Base-by-base conservation (phyloP, 2,329 filamentous ascomycete genomes). In the Madurella fahalii region DNA sequence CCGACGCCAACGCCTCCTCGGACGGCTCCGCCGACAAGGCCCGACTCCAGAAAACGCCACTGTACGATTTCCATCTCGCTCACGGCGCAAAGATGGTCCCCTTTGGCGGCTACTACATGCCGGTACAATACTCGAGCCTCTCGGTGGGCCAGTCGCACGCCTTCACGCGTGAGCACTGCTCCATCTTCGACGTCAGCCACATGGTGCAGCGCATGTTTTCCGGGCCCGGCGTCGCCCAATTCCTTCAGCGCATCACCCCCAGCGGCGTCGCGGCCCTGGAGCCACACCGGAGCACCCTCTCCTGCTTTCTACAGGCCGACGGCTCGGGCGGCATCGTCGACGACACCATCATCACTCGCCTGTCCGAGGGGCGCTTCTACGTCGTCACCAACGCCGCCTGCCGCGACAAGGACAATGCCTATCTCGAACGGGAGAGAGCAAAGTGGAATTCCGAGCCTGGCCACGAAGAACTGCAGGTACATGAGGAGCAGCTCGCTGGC, bases 361-460 rank as follows among this genome's bases (percentile, higher is more conserved):
- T 95, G n/a, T 80, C 77, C 25, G 78, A 81, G 52, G 82, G 90
- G 55, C 73, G 81, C 51, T 97, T 92, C 77, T 96, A 96, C 72
- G 85, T 97, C 54, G 94, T 99, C 58, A 95, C 92, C 60, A 99
- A 99, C 70, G 94, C 93, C 25, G 94, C 85, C 39, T 96, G 92
- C 72, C 81, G 91, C 51, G 86, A 91, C 45, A 96, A 96, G 75
- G 93, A 97, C 72, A 77, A 88, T 57, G 81, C 78, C 49, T 97
- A 92, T 71, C 74, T 99, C 17, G 77, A 77, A 43, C 76, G 82
- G 56, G 83, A 95, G 70, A 79, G 96, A 49, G 78, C 80, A 20
- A 57, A 60, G 43, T 65, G 64, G 45, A 66, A 68, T 40, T 18
- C 51, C 13, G 60, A 59, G 40, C 54, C 62, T 18, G 45, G 47